Conservation (phyloP, 2,329 filamentous ascomycete species). For the Xylaria sp. region DNA sequence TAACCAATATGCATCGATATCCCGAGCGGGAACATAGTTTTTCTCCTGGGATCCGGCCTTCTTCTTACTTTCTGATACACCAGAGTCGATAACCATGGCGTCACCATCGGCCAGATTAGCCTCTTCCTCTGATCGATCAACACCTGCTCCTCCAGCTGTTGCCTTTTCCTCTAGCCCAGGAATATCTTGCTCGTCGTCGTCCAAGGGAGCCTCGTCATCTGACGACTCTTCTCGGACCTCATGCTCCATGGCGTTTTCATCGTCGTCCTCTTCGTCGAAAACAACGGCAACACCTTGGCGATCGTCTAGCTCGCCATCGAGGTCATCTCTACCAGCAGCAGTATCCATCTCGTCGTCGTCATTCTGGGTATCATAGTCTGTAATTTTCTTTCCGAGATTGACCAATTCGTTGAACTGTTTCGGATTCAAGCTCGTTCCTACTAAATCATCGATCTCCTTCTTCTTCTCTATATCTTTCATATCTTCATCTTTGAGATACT, state of each 20-base stretch:
- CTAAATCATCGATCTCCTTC: slow-evolving; percentile 89
- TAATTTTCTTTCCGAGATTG: slow-evolving; percentile 97
- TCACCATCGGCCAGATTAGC: slow-evolving; percentile 55
- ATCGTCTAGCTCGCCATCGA: slow-evolving; percentile 79
- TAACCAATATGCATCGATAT: slow-evolving; percentile 96
- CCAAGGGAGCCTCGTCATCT: slow-evolving; percentile 68
- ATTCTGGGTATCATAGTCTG: slow-evolving; percentile 94
- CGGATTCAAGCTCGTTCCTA: slow-evolving; percentile 73
- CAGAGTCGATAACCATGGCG: slow-evolving; percentile 78
- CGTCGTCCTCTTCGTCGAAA: slow-evolving; percentile 87
- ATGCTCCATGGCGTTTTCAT: slow-evolving; percentile 70
- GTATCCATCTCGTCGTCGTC: slow-evolving; percentile 84
- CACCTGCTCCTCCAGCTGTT: slow-evolving; percentile 45
- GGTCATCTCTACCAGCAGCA: slow-evolving; percentile 56
- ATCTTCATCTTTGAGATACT: slow-evolving; percentile 90
- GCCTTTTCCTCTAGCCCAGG: slow-evolving; percentile 49
- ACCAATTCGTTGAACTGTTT: slow-evolving; percentile 97
- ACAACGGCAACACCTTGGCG: slow-evolving; percentile 95
- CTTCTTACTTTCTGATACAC: slow-evolving; percentile 42
- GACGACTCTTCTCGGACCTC: slow-evolving; percentile 86
- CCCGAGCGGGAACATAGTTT: slow-evolving; percentile 68
- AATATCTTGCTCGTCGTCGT: slow-evolving; percentile 53
- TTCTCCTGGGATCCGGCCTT: slow-evolving; percentile 48
- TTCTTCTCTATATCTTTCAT: slow-evolving; percentile 98
- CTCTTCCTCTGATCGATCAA: slow-evolving; percentile 46